These are phyloP conservation scores for Lactuca saligna DNA, from an alignment of 129 eudicot species.

Conservation along the genomic window DNA sequence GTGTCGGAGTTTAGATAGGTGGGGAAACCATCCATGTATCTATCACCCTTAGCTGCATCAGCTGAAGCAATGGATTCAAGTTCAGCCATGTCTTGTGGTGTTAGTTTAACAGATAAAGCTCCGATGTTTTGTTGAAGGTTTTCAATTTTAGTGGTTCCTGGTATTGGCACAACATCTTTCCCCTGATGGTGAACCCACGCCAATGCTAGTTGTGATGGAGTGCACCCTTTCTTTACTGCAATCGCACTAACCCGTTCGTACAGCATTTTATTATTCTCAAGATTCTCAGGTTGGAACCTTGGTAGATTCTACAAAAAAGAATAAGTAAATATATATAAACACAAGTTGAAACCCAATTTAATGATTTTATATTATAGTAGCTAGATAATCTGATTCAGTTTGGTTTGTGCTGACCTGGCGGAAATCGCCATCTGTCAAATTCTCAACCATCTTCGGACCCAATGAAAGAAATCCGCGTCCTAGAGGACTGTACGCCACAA, in stretches of 20 bases:
- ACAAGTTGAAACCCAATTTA: too few relatives aligned
- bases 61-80: conserved; percentile 35
- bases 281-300: too few relatives aligned
- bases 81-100: conserved; percentile 32
- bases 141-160: not conserved
- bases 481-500: too few relatives aligned
- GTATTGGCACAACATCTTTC: too few relatives aligned
- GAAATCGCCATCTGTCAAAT: conserved; percentile 31
- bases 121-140: conserved; percentile 33
- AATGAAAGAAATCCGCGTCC: too few relatives aligned
- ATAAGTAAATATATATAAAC: not conserved
- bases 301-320: conserved; percentile 16
- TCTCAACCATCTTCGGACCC: conserved; percentile 2
- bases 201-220: too few relatives aligned
- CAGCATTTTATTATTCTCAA: too few relatives aligned
- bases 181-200: too few relatives aligned
- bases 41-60: conserved; percentile 23
- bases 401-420: conserved; percentile 40
- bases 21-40: not conserved
- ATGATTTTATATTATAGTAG: too few relatives aligned
- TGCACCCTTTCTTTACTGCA: too few relatives aligned
- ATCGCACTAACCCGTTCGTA: too few relatives aligned
- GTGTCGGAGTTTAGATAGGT: conserved; percentile 6
- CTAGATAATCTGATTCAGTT: not conserved
- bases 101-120: conserved; percentile 38